Evolutionary conservation across 2,329 filamentous ascomycete genomes (phyloP), one percentile per base, ranked within the genome.

Genomic region (Metarhizium robertsii): DNA sequence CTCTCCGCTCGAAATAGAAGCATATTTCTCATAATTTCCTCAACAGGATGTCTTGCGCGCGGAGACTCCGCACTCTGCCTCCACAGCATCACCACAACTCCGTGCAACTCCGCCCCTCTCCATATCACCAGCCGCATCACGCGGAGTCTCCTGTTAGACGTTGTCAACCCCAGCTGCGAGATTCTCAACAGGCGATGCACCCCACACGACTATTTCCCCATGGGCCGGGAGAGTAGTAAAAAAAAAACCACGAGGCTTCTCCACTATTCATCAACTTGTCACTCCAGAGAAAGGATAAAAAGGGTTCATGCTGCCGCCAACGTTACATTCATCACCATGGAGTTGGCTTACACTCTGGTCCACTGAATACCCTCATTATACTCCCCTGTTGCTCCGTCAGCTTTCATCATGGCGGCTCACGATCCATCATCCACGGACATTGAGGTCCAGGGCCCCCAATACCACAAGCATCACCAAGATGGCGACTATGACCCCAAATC

Each of bases 401-500:
- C n/a, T 42, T 40, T n/a, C 48, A 57, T 29, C 42, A 69, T 69
- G 67, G 59, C 66, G 8, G 58, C 61, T 14, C 32, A 58, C 6
- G 56, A 57, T 18, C 6, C 43, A 18, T 46, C 32, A 34, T 11
- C 43, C 43, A 25, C 18, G 43, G 43, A 46, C 43, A 29, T 25
- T 3, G 29, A 20, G 11, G 43, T 25, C 2, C 43, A 46, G 14
- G 18, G 18, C n/a, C 43, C 43, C 10, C 43, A 25, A 46, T 18
- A 20, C 43, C 43, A 25, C 25, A 25, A 25, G 25, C 25, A 25
- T 25, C 25, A 25, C 25, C 25, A 25, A 25, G 40, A 42, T 6
- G 8, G 20, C 43, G 18, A 29, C 8, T n/a, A 67, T 53, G 60
- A 66, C 8, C 65, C 67, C 54, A 60, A 67, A n/a, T 62, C 65